Base-by-base conservation (phyloP, 441 rosid species). In the Pelargonium fulgidum region DNA sequence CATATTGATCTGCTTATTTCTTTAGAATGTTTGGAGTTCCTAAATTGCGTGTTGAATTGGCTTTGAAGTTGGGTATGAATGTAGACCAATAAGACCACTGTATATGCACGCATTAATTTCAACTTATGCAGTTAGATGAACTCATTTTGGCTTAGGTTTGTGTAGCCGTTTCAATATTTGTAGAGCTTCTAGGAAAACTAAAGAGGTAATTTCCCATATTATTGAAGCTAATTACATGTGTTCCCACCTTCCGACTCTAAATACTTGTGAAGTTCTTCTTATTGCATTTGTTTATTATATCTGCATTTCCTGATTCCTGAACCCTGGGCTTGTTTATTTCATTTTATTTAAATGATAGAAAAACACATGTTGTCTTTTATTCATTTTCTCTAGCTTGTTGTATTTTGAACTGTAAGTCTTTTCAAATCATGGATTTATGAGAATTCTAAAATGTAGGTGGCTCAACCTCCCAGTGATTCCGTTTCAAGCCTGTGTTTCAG, bases 401-500 rank as follows among this genome's bases (percentile, higher is more conserved):
- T 26, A 19, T 1, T 50, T 47, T 61, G 22, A n/a, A 12, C 47
- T 45, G 26, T 2, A 1, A 19, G 24, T 10, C 2, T 13, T 33
- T 41, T 16, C 13, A 12, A 7, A 48, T 6, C 12, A 4, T 13
- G 61, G 17, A 29, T 63, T 78, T 48, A 65, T 61, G 64, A 41
- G 69, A 61, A 65, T 59, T 72, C 50, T 71, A 24, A 9, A 66
- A 44, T 69, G 65, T 71, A 94, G 99, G 97, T 94, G 64, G 68
- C 81, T 64, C 96, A 92, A 70, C 90, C 97, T 52, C 98, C 99
- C 4, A 70, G 75, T 36, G 99, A 90, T 78, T 90, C 97, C 1
- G 80, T 92, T 70, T 90, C 97, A 0, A 94, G 98, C 78, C 93
- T 93, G 72, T 44, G 82, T 82, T 93, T 93, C 80, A 91, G 99